Evolutionary conservation across 345 rosid species (phyloP).

Genomic region (Hibiscus trionum): DNA sequence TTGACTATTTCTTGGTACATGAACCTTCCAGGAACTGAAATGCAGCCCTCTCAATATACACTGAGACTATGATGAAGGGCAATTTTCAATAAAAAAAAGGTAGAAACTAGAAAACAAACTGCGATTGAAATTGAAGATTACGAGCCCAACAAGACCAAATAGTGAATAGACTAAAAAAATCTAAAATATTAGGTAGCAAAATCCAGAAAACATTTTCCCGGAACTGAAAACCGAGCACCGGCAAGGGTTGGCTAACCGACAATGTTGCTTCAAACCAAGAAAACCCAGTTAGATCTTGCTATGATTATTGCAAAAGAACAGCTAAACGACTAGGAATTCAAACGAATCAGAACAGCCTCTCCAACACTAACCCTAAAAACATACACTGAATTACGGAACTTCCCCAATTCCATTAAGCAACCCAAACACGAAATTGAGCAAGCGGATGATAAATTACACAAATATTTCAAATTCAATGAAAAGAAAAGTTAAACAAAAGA

Average conservation of each 20-base stretch:
- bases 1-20: too few relatives aligned
- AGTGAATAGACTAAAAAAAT: background rate
- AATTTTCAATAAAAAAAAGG: background rate
- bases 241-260: background rate
- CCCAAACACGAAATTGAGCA: background rate
- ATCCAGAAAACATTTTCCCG: background rate
- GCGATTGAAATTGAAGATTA: background rate
- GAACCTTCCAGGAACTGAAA: too few relatives aligned
- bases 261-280: background rate
- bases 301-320: background rate
- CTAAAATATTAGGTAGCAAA: background rate
- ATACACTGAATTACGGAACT: background rate
- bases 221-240: background rate
- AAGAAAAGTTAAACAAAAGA: background rate
- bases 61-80: background rate
- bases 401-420: background rate
- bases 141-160: background rate
- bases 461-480: background rate
- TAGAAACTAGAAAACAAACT: background rate
- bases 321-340: background rate
- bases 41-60: too few relatives aligned
- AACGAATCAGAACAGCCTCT: background rate
- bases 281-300: background rate
- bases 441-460: too few relatives aligned
- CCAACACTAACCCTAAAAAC: background rate